These are phyloP conservation scores for Scutellaria barbata DNA, from an alignment of 257 asterid species.

Conservation along the genomic window DNA sequence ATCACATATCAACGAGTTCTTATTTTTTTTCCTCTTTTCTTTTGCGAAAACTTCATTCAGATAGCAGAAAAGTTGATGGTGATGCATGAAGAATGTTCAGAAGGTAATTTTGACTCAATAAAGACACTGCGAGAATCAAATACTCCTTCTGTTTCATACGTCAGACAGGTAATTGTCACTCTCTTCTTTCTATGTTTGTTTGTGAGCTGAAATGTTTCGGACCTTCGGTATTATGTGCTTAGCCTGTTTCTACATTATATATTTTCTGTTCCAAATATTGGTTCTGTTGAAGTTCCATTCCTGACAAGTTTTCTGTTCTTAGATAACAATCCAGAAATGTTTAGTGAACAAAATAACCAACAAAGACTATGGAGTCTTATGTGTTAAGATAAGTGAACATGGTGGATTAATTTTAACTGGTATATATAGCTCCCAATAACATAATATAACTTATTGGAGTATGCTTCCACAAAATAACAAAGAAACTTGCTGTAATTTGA, in stretches of 20 bases:
- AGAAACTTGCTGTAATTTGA: neutral
- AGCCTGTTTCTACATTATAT: constrained; percentile 4
- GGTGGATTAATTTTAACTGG: neutral
- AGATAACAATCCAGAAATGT: neutral
- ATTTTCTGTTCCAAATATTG: constrained; percentile 4
- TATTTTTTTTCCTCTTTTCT: neutral
- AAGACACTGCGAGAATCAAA: constrained; percentile 49
- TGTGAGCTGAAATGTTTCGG: neutral
- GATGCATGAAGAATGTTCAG: constrained; percentile 74
- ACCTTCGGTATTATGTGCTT: neutral
- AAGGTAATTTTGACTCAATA: constrained; percentile 61
- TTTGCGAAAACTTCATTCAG: constrained; percentile 35
- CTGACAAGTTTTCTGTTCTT: neutral
- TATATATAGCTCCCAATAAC: neutral
- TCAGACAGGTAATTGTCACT: constrained; percentile 45
- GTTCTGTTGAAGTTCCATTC: neutral
- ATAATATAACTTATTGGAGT: neutral
- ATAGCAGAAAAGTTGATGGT: constrained; percentile 64
- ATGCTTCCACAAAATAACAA: neutral
- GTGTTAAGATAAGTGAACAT: constrained; percentile 4
- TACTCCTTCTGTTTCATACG: constrained; percentile 44
- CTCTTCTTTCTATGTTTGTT: neutral
- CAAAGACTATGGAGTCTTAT: neutral
- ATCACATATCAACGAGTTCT: neutral
- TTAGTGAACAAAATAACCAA: neutral